Base-by-base conservation (phyloP, 139 green algal species). In the Dunaliella primolecta region DNA sequence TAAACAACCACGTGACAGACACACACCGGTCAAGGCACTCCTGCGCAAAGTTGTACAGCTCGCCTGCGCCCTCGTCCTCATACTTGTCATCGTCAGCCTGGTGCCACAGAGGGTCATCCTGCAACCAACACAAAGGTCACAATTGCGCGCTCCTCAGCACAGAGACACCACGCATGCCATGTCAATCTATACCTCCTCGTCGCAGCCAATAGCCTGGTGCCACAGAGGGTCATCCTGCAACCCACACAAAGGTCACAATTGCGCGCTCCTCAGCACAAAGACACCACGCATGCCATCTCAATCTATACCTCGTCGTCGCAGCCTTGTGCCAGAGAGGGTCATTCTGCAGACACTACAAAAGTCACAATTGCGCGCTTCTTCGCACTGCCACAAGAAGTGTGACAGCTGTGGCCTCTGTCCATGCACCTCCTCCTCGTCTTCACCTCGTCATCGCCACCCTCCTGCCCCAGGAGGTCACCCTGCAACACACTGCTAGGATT, bases 31-130 rank as follows among this genome's bases (percentile, higher is more conserved):
- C 97, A 70, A 99, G 89, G 89, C 94, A 96, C 93, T 99, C 92
- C 86, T 89, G 86, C 7, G 94, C 94, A 85, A 94, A 92, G 76
- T 95, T 90, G 84, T 93, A 97, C 34, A 95, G 89, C 81, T 98
- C 95, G 0, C 94, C 94, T 64, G 95, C 87, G 24, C 95, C 95
- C 81, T 92, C 93, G 27, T 95, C 87, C 81, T 95, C 92, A 55
- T 95, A 78, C 57, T 83, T 25, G n/a, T 90, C 84, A 31, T 70
- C 86, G 55, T 89, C 85, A 56, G 85, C 90, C 37, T 83, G 82
- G 87, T 97, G 92, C 96, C 96, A 99, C 46, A 90, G 84, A 0
- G 94, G 93, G 37, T 97, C 95, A 78, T 99, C 94, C 92, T 94
- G 86, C 71, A 15, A 82, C 2, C n/a, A n/a, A n/a, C n/a, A n/a